phyloP scores from a whole-genome alignment of 805 yeast species.

The Nakazawaea sp. region DNA sequence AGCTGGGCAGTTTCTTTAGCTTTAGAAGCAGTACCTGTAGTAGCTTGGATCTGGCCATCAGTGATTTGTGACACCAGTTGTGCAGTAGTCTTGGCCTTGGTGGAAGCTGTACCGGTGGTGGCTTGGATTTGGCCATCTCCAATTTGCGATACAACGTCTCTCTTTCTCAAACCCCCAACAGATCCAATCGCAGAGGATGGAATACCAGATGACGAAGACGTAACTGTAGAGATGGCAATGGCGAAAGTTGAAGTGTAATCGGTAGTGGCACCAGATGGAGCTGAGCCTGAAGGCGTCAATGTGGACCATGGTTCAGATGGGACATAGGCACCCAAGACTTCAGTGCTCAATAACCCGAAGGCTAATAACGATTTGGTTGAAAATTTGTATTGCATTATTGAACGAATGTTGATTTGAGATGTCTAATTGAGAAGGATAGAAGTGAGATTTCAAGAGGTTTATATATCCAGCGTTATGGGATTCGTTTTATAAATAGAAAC shows the following conservation, averaged over 20 bases:
- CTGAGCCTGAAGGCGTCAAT: constrained; percentile 50
- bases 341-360: constrained; percentile 27
- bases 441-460: too few species aligned
- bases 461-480: too few species aligned
- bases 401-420: not conserved
- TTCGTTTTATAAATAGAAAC: too few species aligned
- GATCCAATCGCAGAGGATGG: constrained; percentile 21
- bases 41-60: constrained; percentile 57
- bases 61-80: constrained; percentile 46
- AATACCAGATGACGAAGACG: constrained; percentile 13
- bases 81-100: constrained; percentile 26
- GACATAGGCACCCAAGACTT: constrained; percentile 41
- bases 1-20: constrained; percentile 17
- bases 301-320: constrained; percentile 57
- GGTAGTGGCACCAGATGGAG: constrained; percentile 46
- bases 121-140: constrained; percentile 43
- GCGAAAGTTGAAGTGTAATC: constrained; percentile 55
- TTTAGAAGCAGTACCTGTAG: constrained; percentile 24
- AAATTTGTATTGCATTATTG: constrained; percentile 6
- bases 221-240: constrained; percentile 53
- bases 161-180: constrained; percentile 19
- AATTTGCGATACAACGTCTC: constrained; percentile 32
- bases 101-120: constrained; percentile 27
- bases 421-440: too few species aligned
- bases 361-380: constrained; percentile 1